Evolutionary conservation across 1,284 basidiomycete species (phyloP), one percentile per base, ranked within the genome.

Genomic region (Grifola frondosa): DNA sequence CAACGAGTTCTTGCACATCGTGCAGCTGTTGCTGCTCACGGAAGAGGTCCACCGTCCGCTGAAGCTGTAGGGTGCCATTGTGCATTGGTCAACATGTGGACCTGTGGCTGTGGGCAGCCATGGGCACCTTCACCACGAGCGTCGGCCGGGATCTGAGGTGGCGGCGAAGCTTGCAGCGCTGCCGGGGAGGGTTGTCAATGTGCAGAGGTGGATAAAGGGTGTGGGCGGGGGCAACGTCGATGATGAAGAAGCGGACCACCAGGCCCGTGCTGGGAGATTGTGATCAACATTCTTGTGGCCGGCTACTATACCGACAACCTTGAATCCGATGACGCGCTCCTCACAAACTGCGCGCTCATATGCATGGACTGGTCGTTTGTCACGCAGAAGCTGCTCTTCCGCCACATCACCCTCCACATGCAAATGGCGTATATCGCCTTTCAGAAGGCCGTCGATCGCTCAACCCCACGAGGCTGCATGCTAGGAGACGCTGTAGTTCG

Each of bases 21-120:
- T 96, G 33, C 83, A 87, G 62, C 79, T 98, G 45, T 95, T 95
- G 3, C 71, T 99, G 29, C 78, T 97, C 44, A 97, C 94, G 6
- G 93, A 97, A 64, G 96, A 98, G 69, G 93, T 98, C 5, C 78
- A 96, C 56, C 95, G 95, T 2, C 88, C 91, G 0, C 89, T 93
- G 62, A 95, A 91, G 72, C 79, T 98, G 53, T 83, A 85, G 61
- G 81, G n/a, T n/a, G n/a, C n/a, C n/a, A n/a, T n/a, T n/a, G n/a
- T n/a, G n/a, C n/a, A n/a, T n/a, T n/a, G n/a, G n/a, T n/a, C n/a
- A n/a, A n/a, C n/a, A n/a, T n/a, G n/a, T n/a, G n/a, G n/a, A n/a
- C n/a, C n/a, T n/a, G n/a, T n/a, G n/a, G n/a, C n/a, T n/a, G n/a
- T n/a, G n/a, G n/a, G n/a, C n/a, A n/a, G n/a, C n/a, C n/a, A n/a